Evolutionary conservation across 495 filamentous ascomycete species (phyloP).

Genomic region (Neurospora sp.): DNA sequence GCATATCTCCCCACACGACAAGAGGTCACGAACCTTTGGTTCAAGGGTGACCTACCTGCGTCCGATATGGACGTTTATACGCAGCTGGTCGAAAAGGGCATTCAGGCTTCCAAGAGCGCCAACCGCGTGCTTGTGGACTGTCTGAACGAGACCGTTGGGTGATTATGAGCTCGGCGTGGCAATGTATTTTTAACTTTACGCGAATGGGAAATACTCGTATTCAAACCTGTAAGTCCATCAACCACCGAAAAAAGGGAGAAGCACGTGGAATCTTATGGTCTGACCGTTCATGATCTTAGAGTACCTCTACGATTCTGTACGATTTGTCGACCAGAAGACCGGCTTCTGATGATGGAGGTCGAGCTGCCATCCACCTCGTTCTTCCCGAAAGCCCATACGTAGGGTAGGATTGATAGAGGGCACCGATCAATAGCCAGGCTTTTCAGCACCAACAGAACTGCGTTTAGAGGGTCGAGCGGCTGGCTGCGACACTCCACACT

Average conservation of each 20-base stretch:
- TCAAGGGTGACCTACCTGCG: constrained; percentile 56
- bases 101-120: constrained; percentile 32
- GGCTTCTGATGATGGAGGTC: not conserved
- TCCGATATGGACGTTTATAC: constrained; percentile 30
- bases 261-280: not conserved
- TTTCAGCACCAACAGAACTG: not conserved
- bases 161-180: not conserved
- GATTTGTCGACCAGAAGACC: not conserved
- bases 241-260: not conserved
- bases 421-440: not conserved
- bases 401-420: not conserved
- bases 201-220: not conserved
- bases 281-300: not conserved
- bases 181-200: not conserved
- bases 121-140: constrained; percentile 32
- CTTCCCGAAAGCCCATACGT: not conserved
- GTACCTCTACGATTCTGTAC: not conserved
- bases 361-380: not conserved
- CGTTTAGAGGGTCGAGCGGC: not conserved
- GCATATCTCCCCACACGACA: constrained; percentile 80
- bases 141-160: constrained; percentile 25
- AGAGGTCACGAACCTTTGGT: constrained; percentile 89
- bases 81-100: constrained; percentile 31
- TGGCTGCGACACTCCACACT: not conserved
- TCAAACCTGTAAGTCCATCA: not conserved